Evolutionary conservation across 2,329 filamentous ascomycete species (phyloP), one percentile per base, ranked within the genome.

Genomic region (Drechslerella dactyloides): DNA sequence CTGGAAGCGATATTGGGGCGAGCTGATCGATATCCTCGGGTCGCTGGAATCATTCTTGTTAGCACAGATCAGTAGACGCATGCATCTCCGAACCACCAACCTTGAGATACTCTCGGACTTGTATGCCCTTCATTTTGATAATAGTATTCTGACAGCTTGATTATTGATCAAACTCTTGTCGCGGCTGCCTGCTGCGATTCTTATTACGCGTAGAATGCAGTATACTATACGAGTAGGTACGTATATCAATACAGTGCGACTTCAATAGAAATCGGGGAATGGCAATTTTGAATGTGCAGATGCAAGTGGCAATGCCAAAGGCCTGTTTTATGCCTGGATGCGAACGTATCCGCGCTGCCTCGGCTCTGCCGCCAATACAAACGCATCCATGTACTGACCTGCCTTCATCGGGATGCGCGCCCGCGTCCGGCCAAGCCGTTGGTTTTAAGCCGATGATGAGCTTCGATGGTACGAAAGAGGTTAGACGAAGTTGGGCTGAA

Each of bases 1-100:
- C 90, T 17, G 91, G 87, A 13, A 96, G 85, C 21, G 86, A 84
- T 17, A 86, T 84, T 4, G 55, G 54, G 75, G 96, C 89, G 79
- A 97, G 90, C 78, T 94, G 37, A 75, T 96, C 89, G 79, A 97
- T 90, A 78, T 96, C 90, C 73, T 87, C 82, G 1, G 93, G 91
- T 35, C 87, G 88, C 90, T 94, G 73, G 17, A 42, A 57, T 19
- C 42, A 7, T 11, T 30, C 21, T 19, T 35, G 11, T 13, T 27
- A 46, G 61, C 24, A n/a, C 15, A 17, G 15, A 33, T 23, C 33
- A 15, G 5, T 37, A 53, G 33, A 52, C 51, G 40, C 21, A 19
- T 30, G 37, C n/a, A n/a, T 24, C 42, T 27, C 42, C 10, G 11
- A 17, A 23, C 24, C 40, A 52, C 70, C 30, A 81, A 89, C 89